Evolutionary conservation across 768 basidiomycete species (phyloP), one percentile per base, ranked within the genome.

Genomic region (Neoboletus magnificus): DNA sequence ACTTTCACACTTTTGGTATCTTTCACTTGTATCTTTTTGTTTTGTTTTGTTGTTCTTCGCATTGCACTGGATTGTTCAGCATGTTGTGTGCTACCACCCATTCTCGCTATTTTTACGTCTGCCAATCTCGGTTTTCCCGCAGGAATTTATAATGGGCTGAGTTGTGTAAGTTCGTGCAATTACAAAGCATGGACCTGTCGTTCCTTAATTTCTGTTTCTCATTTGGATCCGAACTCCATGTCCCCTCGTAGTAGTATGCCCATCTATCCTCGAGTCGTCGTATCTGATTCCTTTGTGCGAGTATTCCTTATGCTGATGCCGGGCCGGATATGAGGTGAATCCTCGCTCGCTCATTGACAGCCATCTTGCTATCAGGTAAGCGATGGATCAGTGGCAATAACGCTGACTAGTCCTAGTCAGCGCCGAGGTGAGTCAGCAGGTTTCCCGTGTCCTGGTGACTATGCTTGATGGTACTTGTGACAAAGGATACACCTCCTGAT

Each of bases 11-110:
- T 51, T 51, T 43, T 47, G 29, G 18, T 42, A 20, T 33, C 16
- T 32, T 27, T 15, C 13, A 33, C 33, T 30, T 18, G 12, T 48
- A 30, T 46, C 45, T 41, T 33, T 16, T 45, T 37, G 30, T 33
- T 41, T 45, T 48, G 18, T 25, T 48, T 25, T 48, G 25, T 36
- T 27, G 43, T 25, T 20, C 41, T 37, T 43, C 36, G 43, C 57
- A 60, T 50, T 42, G 32, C 46, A 54, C 53, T n/a, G 61, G 61
- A 66, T 61, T 48, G 48, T 58, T 8, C 35, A 56, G 47, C 61
- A 56, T 50, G 50, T 48, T 33, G 50, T 48, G 52, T 62, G 55
- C 53, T 56, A 40, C 42, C 51, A 46, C 30, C 23, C 55, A 55
- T 47, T 18, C 15, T 53, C 36, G 47, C 40, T 58, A 49, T 56